A percentile compares a stretch with the other conserved stretches of the same genome.
These are phyloP conservation scores for Dothistroma pini DNA, from an alignment of 2,329 filamentous ascomycete genomes.

Conservation along the genomic window DNA sequence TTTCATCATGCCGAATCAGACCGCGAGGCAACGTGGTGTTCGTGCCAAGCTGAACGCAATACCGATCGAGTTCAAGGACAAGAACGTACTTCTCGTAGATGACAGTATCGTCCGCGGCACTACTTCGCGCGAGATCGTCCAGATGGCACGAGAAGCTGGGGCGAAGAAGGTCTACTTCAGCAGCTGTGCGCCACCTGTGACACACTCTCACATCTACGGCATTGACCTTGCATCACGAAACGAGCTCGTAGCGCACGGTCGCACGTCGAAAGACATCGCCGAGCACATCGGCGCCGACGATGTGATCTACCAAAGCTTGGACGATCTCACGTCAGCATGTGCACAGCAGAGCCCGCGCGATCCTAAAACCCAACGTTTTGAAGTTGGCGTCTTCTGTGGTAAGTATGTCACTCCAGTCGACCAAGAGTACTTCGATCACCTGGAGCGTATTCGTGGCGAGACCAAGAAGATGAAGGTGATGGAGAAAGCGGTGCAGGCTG, in stretches of 20 bases:
- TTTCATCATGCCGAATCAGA: constrained; percentile 83
- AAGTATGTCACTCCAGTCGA: constrained; percentile 79
- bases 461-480: constrained; percentile 64
- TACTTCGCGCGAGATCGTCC: constrained; percentile 73
- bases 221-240: constrained; percentile 69
- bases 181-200: constrained; percentile 77
- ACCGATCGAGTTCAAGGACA: constrained; percentile 74
- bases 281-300: constrained; percentile 68
- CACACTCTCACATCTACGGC: constrained; percentile 80
- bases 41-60: constrained; percentile 87
- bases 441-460: constrained; percentile 68
- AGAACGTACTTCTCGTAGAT: constrained; percentile 79
- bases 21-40: constrained; percentile 76
- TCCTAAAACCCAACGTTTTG: constrained; percentile 63
- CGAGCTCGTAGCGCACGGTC: constrained; percentile 68
- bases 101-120: constrained; percentile 88
- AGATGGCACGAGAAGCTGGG: constrained; percentile 79
- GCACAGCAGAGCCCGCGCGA: constrained; percentile 63
- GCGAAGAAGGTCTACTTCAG: constrained; percentile 80
- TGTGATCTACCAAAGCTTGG: constrained; percentile 72
- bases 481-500: constrained; percentile 61
- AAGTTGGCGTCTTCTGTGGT: constrained; percentile 89
- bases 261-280: constrained; percentile 59
- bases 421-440: constrained; percentile 75
- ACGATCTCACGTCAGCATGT: constrained; percentile 77